A percentile compares a stretch with the other conserved stretches of the same genome.
Evolutionary conservation across 2,329 filamentous ascomycete genomes (phyloP).

Genomic region (Claviceps paspali): DNA sequence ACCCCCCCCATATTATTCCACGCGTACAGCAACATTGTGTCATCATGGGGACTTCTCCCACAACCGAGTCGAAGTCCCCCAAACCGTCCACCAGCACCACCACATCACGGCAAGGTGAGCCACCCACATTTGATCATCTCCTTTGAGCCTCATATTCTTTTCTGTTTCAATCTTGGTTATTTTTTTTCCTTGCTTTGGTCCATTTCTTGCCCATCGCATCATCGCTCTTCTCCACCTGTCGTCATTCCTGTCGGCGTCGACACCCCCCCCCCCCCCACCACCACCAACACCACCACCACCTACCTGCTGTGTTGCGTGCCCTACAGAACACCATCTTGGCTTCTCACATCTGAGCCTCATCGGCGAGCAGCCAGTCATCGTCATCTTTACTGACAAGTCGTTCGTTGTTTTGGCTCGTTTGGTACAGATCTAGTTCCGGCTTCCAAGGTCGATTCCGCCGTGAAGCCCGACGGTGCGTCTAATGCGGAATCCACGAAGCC

Average conservation of each 20-base stretch:
- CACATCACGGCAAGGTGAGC: constrained; percentile 29
- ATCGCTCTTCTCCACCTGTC: constrained; percentile 1
- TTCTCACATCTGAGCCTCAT: not conserved
- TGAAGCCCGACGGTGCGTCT: constrained; percentile 33
- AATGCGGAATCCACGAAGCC: constrained; percentile 48
- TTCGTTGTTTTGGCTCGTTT: constrained; percentile 4
- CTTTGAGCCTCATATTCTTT: constrained; percentile 4
- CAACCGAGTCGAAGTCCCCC: constrained; percentile 31
- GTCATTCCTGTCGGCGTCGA: constrained; percentile 1
- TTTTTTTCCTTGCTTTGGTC: constrained; percentile 2
- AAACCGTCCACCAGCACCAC: constrained; percentile 28
- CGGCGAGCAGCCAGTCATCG: not conserved
- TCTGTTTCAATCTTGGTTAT: no score
- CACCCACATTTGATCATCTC: constrained; percentile 10
- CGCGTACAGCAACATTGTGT: constrained; percentile 28
- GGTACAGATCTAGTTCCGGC: constrained; percentile 26
- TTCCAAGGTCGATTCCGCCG: constrained; percentile 29
- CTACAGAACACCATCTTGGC: not conserved
- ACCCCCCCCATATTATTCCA: constrained; percentile 16
- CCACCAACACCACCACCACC: no score
- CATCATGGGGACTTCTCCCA: constrained; percentile 33
- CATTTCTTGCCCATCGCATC: constrained; percentile 3
- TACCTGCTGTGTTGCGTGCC: no score
- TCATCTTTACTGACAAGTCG: constrained; percentile 9
- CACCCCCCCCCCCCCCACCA: not conserved